Evolutionary conservation across 176 grass and related monocot species (phyloP), one percentile per base, ranked within the genome.

Genomic region (Olyra latifolia): DNA sequence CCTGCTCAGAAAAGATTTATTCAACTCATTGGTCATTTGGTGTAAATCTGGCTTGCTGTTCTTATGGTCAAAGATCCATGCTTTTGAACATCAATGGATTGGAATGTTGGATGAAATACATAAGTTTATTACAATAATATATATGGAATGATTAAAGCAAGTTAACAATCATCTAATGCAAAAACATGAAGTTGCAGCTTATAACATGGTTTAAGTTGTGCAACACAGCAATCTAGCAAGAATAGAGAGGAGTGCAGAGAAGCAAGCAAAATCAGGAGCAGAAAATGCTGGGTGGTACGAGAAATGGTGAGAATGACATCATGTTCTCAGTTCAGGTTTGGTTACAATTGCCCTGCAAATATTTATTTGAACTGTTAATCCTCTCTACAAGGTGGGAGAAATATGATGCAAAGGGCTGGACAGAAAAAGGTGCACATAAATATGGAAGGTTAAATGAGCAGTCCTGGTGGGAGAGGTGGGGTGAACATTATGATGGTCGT

Each of bases 401-500:
- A 81, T 93, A 99, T 73, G 96, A 99, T 87, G 96, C 90, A 48
- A 99, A 99, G 89, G 96, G 96, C 71, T 95, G 86, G 90, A 95
- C 96, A 11, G 96, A 99, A 65, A 99, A 99, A 93, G 90, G 92
- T 76, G 96, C 96, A 50, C 90, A 99, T 78, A 99, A 99, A 75
- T 99, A 99, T 73, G 96, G 96, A 83, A 93, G 84, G 50, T 67
- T 99, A 48, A 93, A 99, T 30, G 92, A 99, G 48, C 96, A 99
- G 62, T 95, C 96, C 53, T 99, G 96, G 96, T 95, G 92, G 92
- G 96, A 99, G 86, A 93, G 88, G 52, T 99, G 96, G 96, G 96
- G 96, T 69, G 96, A 99, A 84, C 86, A 93, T 77, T 99, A 95
- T 82, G 92, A 95, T 62, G 96, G 96, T 24, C 79, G 88, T 78